phyloP scores from a whole-genome alignment of 2,329 filamentous ascomycete genomes.

The Calonectria hongkongensis region DNA sequence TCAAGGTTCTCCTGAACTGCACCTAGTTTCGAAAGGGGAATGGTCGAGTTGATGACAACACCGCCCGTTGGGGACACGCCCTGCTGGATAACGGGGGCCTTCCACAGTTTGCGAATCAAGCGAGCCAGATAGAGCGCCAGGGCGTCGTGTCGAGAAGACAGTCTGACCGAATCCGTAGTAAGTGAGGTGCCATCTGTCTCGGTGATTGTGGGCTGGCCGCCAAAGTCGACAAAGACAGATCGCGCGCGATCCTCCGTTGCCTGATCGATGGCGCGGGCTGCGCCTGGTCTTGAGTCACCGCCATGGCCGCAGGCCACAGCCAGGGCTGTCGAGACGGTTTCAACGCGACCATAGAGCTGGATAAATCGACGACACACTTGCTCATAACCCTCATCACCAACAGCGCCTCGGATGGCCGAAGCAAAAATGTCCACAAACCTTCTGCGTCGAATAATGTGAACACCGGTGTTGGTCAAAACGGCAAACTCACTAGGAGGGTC shows the following conservation, averaged over 20 bases:
- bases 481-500: conserved; percentile 88
- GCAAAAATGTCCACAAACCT: conserved; percentile 95
- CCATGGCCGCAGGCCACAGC: conserved; percentile 97
- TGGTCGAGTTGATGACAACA: conserved; percentile 78
- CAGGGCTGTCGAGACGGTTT: conserved; percentile 92
- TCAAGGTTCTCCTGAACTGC: conserved; percentile 88
- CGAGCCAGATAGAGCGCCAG: conserved; percentile 91
- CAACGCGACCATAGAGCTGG: conserved; percentile 88
- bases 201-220: conserved; percentile 88
- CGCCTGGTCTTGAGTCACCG: conserved; percentile 82
- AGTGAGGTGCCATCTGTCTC: conserved; percentile 83
- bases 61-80: conserved; percentile 73
- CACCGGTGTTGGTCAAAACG: conserved; percentile 91
- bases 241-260: conserved; percentile 90
- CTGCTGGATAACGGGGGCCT: conserved; percentile 80
- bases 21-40: conserved; percentile 81
- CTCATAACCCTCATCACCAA: conserved; percentile 87
- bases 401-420: conserved; percentile 82
- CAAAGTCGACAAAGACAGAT: conserved; percentile 92
- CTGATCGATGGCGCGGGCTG: conserved; percentile 86
- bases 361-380: conserved; percentile 89
- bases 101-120: conserved; percentile 93
- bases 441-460: conserved; percentile 89
- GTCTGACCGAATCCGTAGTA: conserved; percentile 87
- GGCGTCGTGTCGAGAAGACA: conserved; percentile 92